phyloP scores from a whole-genome alignment of 2,329 filamentous ascomycete genomes.

The Thelonectria blattea region DNA sequence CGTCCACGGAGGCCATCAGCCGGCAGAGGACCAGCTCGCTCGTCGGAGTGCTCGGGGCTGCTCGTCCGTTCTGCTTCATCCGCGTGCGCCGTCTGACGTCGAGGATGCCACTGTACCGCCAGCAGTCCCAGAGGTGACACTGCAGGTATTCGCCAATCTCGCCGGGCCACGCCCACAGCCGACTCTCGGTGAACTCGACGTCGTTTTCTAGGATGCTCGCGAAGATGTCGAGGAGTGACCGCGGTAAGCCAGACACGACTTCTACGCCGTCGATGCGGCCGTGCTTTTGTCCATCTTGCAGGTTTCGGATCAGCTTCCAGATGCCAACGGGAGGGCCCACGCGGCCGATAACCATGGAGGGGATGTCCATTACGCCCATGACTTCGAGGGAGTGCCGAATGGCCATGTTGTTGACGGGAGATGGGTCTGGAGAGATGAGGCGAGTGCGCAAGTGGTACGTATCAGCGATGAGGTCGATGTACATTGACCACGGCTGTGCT shows the following conservation, averaged over 20 bases:
- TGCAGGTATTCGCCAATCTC: constrained; percentile 33
- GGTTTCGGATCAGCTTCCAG: constrained; percentile 31
- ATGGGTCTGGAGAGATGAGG: constrained; percentile 13
- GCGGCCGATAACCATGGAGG: constrained; percentile 28
- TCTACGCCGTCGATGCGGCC: constrained; percentile 24
- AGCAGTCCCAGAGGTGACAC: constrained; percentile 33
- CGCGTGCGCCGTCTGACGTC: constrained; percentile 31
- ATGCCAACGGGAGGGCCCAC: constrained; percentile 25
- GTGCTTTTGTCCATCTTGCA: constrained; percentile 22
- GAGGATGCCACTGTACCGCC: constrained; percentile 30
- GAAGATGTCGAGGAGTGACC: constrained; percentile 32
- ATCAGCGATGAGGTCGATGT: constrained; percentile 33
- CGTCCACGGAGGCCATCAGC: constrained; percentile 32
- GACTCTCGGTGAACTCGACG: constrained; percentile 28
- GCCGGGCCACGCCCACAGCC: constrained; percentile 30
- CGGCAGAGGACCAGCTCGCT: constrained; percentile 31
- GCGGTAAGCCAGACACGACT: constrained; percentile 29
- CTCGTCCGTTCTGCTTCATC: constrained; percentile 18
- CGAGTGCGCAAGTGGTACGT: constrained; percentile 27
- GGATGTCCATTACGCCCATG: constrained; percentile 34
- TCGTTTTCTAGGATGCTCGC: constrained; percentile 27
- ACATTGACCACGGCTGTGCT: constrained; percentile 31
- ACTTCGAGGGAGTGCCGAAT: constrained; percentile 30
- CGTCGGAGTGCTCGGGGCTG: not conserved
- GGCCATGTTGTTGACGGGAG: constrained; percentile 23